Evolutionary conservation across 139 green algal species (phyloP), one percentile per base, ranked within the genome.

Genomic region (Chlorella sorokiniana): DNA sequence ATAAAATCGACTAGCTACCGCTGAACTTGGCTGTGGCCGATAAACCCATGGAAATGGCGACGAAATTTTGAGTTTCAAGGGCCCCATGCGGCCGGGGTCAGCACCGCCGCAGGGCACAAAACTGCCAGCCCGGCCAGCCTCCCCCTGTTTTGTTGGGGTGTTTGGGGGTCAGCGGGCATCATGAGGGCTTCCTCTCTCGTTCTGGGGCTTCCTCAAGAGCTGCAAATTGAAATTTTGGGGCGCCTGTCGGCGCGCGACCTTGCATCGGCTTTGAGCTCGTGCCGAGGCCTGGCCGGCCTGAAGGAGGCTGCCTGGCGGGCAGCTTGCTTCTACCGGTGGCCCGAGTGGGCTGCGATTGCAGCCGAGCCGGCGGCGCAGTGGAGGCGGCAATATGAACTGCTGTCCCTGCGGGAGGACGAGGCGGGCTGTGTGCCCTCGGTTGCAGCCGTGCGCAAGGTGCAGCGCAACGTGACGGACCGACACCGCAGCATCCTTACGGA

Each of bases 401-500:
- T 91, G 20, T 76, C 68, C 31, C 62, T 92, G 70, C 81, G 89
- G 35, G 79, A 90, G 44, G 40, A 38, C 31, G 87, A 90, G 73
- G 77, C 77, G 40, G 41, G 31, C 10, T 73, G 56, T 56, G 38
- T 85, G n/a, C 51, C 81, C 38, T 70, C 48, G 22, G 48, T 84
- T 11, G 56, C 68, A 22, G 59, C 75, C 0, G 78, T 92, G 42
- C 42, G 68, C 56, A 79, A 75, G 31, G 29, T 59, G 29, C 88
- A 91, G 64, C 83, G 63, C 14, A 48, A 65, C 9, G 85, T 92
- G 11, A 90, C 65, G 37, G 69, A 84, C 9, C 41, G 62, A 31
- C 88, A 92, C 63, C 63, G 89, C 25, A 70, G 44, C 44, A 82
- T 92, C 8, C 76, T 92, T 1, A 81, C 71, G 7, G 87, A 92